Base-by-base conservation (phyloP, 208 protist species). In the Lotmaria passim region DNA sequence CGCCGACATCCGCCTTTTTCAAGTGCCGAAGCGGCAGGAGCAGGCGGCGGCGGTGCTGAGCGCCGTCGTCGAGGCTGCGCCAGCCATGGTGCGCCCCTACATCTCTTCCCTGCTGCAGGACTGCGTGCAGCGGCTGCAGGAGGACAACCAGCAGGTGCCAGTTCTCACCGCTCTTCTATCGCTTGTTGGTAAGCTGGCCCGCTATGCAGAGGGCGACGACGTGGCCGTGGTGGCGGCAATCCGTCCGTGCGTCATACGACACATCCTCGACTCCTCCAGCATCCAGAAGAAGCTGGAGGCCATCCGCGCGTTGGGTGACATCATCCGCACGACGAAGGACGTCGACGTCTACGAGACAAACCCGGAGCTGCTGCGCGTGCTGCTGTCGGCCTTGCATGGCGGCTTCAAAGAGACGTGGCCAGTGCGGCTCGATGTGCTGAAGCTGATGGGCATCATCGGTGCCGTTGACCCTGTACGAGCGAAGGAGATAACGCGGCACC, bases 391-490 rank as follows among this genome's bases (percentile, higher is more conserved):
- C 7, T 70, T 97, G 41, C 90, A 94, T 62, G 90, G 90, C 46
- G 83, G 89, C 39, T 94, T 93, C 60, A 95, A 97, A 70, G 90
- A 97, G 67, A 83, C 85, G 44, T 94, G 87, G 86, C 86, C 86
- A 38, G 83, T 97, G n/a, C 86, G 90, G 39, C 71, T 85, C 53
- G 93, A 97, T 71, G 89, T 95, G 44, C 75, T 97, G 36, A 86
- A 93, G 73, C 76, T 97, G 71, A 93, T 97, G 85, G 93, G 93
- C 56, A 89, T 94, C 58, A 91, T 97, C 63, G 93, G 93, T 10
- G 93, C 93, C 1, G 81, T 97, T 7, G 83, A 94, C 64, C 93
- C 93, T 24, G 78, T 91, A 39, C 77, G 73, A 21, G 86, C 93
- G 51, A 97, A 94, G 69, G 84, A 91, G 62, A 92, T 95, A 41